Evolutionary conservation across 192 early-diverging fungal species (phyloP), one percentile per base, ranked within the genome.

Genomic region (Kickxella alabastrina): DNA sequence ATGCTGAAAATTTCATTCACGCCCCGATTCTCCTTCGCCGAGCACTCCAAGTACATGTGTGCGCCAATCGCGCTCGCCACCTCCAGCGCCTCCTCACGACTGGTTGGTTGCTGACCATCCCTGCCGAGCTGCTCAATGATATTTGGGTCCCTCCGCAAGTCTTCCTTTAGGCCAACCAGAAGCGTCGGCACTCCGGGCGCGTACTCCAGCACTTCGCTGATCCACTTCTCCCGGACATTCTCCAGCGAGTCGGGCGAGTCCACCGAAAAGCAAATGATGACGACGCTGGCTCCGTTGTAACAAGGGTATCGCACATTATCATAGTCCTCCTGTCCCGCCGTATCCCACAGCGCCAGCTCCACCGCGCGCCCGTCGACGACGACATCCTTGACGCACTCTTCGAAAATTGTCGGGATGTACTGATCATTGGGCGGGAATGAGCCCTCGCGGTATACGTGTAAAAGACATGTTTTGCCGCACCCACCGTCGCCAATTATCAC

Each of bases 271-370:
- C 89, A 91, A 48, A 97, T 93, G 51, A 97, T 76, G 43, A 97
- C 86, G 38, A 93, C 91, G 69, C 92, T 83, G 14, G 92, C 87
- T 56, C 91, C 91, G 38, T 91, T 87, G 68, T 95, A 97, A 39
- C 88, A 91, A 21, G 94, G 81, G 27, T 91, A 89, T 47, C 92
- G 85, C 48, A 97, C 79, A 52, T 90, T 87, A 69, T 95, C 92
- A 69, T 97, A 94, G 69, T 97, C 94, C 75, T 95, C 92, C 52
- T 94, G 92, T 25, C 90, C 92, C 42, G 93, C 92, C 49, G 93
- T 96, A 87, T 98, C 95, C 92, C 93, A 98, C 35, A 96, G 76
- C 37, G 90, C 91, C 27, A 98, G 78, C 65, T 96, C 88, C 27
- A 95, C 89, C 32, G 76, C 75, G 62, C 85, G 87, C 41, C 88